These are phyloP conservation scores for Teunomyces gatunensis DNA, from an alignment of 805 yeast genomes.

Conservation along the genomic window DNA sequence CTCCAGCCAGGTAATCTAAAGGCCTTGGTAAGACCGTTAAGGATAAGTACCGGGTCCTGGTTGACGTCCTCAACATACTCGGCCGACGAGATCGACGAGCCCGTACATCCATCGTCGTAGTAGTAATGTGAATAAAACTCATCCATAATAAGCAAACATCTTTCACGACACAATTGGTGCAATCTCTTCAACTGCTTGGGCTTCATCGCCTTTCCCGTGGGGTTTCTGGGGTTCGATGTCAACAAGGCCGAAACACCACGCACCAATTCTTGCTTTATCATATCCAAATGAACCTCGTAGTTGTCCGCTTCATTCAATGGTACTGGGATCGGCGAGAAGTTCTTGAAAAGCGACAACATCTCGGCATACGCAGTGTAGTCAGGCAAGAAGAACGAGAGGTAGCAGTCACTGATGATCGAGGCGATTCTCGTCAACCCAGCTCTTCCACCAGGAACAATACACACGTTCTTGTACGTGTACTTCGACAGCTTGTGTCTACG, in stretches of 20 bases:
- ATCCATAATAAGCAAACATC: slow-evolving; percentile 60
- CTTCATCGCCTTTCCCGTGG: slow-evolving; percentile 55
- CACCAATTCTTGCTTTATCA: slow-evolving; percentile 49
- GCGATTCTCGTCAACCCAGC: slow-evolving; percentile 64
- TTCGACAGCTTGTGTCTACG: slow-evolving; percentile 48
- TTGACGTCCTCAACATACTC: slow-evolving; percentile 53
- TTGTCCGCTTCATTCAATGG: slow-evolving; percentile 57
- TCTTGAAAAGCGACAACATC: slow-evolving; percentile 60
- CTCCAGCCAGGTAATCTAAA: slow-evolving; percentile 66
- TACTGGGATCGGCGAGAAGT: slow-evolving; percentile 62
- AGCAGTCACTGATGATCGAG: slow-evolving; percentile 57
- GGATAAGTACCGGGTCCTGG: slow-evolving; percentile 55
- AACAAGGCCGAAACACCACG: slow-evolving; percentile 58
- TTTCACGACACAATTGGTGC: slow-evolving; percentile 52
- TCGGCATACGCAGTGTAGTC: slow-evolving; percentile 67
- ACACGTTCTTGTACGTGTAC: slow-evolving; percentile 59
- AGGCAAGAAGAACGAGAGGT: slow-evolving; percentile 57
- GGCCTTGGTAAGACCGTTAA: slow-evolving; percentile 60
- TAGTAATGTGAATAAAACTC: slow-evolving; percentile 61
- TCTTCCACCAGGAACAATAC: slow-evolving; percentile 64
- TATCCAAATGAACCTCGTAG: slow-evolving; percentile 53
- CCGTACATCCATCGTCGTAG: slow-evolving; percentile 52
- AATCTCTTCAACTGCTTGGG: slow-evolving; percentile 45
- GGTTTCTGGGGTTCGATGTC: slow-evolving; percentile 63
- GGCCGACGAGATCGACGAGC: slow-evolving; percentile 51